Evolutionary conservation across 1,284 basidiomycete genomes (phyloP).

Genomic region (Malassezia yamatoensis): DNA sequence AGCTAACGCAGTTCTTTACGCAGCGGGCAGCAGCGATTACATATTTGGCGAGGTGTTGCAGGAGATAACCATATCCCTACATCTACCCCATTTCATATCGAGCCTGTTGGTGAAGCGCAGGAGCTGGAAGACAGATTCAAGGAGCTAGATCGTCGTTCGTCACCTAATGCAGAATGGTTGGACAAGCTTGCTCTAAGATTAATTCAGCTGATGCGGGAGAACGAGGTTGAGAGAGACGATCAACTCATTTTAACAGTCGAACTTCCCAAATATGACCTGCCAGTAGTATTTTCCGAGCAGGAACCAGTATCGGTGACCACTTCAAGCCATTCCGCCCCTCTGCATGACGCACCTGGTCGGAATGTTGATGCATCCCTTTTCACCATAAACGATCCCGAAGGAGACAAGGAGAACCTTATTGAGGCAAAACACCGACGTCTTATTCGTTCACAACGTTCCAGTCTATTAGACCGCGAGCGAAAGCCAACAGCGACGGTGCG

Average conservation of each 20-base stretch:
- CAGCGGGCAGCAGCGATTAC: constrained; percentile 63
- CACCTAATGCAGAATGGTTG: constrained; percentile 90
- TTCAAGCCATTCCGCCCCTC: background rate
- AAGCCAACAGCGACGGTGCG: constrained; percentile 89
- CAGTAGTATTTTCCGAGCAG: constrained; percentile 75
- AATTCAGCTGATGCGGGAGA: constrained; percentile 61
- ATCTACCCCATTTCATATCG: constrained; percentile 57
- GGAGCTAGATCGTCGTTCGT: constrained; percentile 84
- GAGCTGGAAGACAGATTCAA: constrained; percentile 90
- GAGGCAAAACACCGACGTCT: constrained; percentile 93
- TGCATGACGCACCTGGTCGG: background rate
- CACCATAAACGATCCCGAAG: constrained; percentile 84
- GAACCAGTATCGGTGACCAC: constrained; percentile 16
- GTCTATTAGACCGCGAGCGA: constrained; percentile 84
- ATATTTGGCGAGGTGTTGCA: constrained; percentile 69
- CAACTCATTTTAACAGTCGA: constrained; percentile 75
- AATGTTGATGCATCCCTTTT: constrained; percentile 54
- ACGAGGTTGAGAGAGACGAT: constrained; percentile 24
- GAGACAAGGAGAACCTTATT: constrained; percentile 80
- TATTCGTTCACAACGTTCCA: constrained; percentile 84
- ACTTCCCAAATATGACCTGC: constrained; percentile 91
- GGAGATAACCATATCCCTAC: constrained; percentile 74
- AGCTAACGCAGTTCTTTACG: constrained; percentile 61
- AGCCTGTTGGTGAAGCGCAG: constrained; percentile 73
- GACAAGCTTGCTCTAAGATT: constrained; percentile 83